phyloP scores from a whole-genome alignment of 352 stramenopile genomes.

The Phytophthora citricola region DNA sequence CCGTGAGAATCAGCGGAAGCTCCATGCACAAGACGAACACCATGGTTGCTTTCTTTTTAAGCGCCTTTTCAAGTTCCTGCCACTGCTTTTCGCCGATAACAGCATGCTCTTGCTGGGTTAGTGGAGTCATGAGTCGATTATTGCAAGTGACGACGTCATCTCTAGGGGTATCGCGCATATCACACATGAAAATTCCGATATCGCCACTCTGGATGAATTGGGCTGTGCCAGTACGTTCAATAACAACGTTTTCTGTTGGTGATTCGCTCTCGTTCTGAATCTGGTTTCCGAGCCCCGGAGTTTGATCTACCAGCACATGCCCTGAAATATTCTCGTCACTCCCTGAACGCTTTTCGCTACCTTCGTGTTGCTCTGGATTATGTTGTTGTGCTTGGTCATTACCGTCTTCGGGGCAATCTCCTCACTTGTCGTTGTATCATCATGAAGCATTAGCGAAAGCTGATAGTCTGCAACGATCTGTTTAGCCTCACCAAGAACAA shows the following conservation, averaged over 20 bases:
- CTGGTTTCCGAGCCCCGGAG: not conserved
- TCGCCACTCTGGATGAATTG: constrained; percentile 53
- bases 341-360: not conserved
- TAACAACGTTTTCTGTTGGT: not conserved
- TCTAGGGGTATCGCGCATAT: constrained; percentile 45
- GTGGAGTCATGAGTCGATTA: constrained; percentile 50
- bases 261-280: constrained; percentile 8
- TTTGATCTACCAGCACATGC: not conserved
- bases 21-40: constrained; percentile 73
- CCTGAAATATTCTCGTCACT: not conserved
- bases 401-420: not conserved
- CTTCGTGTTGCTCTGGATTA: not conserved
- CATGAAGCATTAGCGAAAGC: constrained; percentile 44
- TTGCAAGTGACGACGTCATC: constrained; percentile 74
- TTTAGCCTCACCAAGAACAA: constrained; percentile 60
- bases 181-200: constrained; percentile 72
- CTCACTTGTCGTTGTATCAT: not conserved
- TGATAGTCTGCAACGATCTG: constrained; percentile 69
- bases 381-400: not conserved
- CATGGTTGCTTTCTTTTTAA: constrained; percentile 73
- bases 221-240: constrained; percentile 18
- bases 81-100: constrained; percentile 76
- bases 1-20: constrained; percentile 69
- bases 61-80: constrained; percentile 65
- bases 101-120: constrained; percentile 58